Evolutionary conservation across 495 filamentous ascomycete species (phyloP), one percentile per base, ranked within the genome.

Genomic region (Polyplosphaeria fusca): DNA sequence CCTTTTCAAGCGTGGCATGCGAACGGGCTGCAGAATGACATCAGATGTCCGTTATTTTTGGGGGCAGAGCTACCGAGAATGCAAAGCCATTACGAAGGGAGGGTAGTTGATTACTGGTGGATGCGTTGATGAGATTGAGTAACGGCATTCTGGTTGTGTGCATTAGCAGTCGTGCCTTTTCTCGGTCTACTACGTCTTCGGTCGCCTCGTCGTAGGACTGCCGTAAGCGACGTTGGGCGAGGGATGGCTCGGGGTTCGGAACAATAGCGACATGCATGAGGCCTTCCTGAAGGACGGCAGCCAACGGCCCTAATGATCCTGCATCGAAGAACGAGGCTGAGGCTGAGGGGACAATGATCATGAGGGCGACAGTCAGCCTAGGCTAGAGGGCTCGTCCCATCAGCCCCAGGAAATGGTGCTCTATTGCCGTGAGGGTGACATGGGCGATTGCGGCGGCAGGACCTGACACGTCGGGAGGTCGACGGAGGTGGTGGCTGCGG

Each of bases 301-400:
- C 16, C 45, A 7, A 27, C 22, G 12, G 37, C 50, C 24, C 38
- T 42, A 44, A 43, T 43, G 50, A 44, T 53, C 50, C 50, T 53
- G 4, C 50, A 44, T 4, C 9, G 50, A 25, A 2, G 39, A 25
- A 47, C 13, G 22, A 27, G 22, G 23, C 23, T 13, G 23, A n/a
- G n/a, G n/a, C n/a, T 47, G 11, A 14, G 16, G 26, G 26, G 39
- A 9, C 7, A 42, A 13, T 30, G 22, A 14, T 13, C 19, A 46
- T 13, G 25, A 13, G n/a, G 47, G 30, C 30, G 30, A 42, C n/a
- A 52, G 49, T 48, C 49, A 52, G 38, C 49, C 32, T 52, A 25
- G 49, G 13, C 35, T 41, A 52, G 16, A 25, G 4, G 14, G 19
- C 39, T 25, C 37, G 13, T 18, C 5, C 35, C n/a, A 20, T 13